These are phyloP conservation scores for Turritis glabra DNA, from an alignment of 345 rosid species.

Conservation along the genomic window DNA sequence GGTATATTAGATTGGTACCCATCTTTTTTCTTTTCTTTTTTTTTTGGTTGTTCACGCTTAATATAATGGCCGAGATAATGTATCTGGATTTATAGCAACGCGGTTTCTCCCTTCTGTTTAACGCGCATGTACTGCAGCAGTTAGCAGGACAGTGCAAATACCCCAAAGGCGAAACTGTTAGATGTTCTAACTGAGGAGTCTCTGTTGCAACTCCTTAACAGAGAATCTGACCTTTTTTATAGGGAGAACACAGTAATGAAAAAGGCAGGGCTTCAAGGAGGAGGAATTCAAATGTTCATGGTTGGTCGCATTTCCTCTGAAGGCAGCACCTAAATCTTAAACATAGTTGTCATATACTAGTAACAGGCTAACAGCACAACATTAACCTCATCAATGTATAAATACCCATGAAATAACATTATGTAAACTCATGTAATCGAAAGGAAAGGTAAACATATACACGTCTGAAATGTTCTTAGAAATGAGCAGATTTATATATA, in stretches of 20 bases:
- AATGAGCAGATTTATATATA: neutral
- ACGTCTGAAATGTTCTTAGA: conserved; percentile 21
- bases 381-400: neutral
- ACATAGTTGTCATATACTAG: neutral
- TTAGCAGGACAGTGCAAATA: neutral
- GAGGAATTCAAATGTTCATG: neutral
- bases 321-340: conserved; percentile 5
- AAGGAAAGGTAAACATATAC: neutral
- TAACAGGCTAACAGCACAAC: neutral
- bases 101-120: neutral
- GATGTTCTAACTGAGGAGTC: neutral
- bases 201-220: conserved; percentile 8
- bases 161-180: neutral
- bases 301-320: conserved; percentile 8
- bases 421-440: neutral
- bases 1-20: neutral
- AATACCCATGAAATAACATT: conserved; percentile 10
- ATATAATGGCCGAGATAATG: neutral
- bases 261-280: conserved; percentile 19
- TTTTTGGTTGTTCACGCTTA: neutral
- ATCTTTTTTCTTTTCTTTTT: neutral
- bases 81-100: conserved; percentile 15
- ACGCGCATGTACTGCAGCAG: conserved; percentile 11
- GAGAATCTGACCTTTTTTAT: conserved; percentile 5
- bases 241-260: conserved; percentile 3